phyloP scores from a whole-genome alignment of 148 eudicot species.

The Diospyros lotus region DNA sequence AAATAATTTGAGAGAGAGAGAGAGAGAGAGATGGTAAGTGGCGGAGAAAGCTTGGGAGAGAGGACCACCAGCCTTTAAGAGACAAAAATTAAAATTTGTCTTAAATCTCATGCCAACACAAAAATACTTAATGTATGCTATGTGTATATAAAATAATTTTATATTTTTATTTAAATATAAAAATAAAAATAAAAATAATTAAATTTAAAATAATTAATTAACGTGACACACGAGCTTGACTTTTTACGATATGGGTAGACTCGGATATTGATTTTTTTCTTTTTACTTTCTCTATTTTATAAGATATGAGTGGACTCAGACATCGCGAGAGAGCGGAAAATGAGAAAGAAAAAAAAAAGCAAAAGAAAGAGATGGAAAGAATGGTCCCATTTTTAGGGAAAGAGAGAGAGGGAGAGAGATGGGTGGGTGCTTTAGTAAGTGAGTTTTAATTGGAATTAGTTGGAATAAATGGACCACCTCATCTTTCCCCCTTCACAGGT shows the following conservation, averaged over 20 bases:
- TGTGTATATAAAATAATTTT: no score
- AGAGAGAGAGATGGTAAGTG: background rate
- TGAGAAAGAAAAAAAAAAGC: conserved; percentile 3
- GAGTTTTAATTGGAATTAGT: conserved; percentile 58
- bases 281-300: no score
- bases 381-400: conserved; percentile 30
- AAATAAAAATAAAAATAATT: no score
- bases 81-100: conserved; percentile 15
- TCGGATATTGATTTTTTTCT: no score
- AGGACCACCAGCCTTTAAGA: conserved; percentile 34
- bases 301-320: no score
- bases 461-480: conserved; percentile 56
- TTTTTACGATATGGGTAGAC: no score
- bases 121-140: no score
- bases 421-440: conserved; percentile 26
- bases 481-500: conserved; percentile 24
- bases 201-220: no score
- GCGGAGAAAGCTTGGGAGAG: conserved; percentile 12
- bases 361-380: background rate
- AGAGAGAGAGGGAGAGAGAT: conserved; percentile 9
- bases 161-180: no score
- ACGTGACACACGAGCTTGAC: no score
- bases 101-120: no score
- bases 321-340: no score
- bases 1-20: background rate